Evolutionary conservation across 805 yeast genomes (phyloP).

Genomic region (Saccharomycopsis malanga): DNA sequence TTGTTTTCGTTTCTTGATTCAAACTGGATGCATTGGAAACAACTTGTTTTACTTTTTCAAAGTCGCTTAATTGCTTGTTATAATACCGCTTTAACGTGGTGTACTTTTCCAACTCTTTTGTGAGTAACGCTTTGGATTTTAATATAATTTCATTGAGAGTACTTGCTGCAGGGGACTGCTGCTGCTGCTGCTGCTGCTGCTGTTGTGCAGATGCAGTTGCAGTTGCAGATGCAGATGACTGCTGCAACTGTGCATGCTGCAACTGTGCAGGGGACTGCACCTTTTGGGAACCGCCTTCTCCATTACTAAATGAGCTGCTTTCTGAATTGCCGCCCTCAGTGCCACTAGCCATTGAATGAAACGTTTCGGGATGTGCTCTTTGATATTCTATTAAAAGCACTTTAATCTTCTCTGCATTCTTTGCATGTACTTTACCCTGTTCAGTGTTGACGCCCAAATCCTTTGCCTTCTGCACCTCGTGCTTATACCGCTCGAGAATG

Average conservation of each 20-base stretch:
- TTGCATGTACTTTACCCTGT: conserved; percentile 20
- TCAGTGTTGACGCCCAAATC: conserved; percentile 5
- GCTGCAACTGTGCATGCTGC: not conserved
- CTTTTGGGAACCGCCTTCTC: no score
- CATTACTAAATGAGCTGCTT: not conserved
- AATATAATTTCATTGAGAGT: not conserved
- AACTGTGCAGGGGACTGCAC: no score
- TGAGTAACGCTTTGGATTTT: not conserved
- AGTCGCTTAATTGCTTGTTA: not conserved
- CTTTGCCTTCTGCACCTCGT: conserved; percentile 12
- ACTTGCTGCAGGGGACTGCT: not conserved
- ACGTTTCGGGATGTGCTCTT: conserved; percentile 4
- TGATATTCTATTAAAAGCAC: conserved; percentile 11
- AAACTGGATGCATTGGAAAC: not conserved
- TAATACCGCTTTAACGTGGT: not conserved
- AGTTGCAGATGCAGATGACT: not conserved
- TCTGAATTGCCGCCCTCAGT: not conserved
- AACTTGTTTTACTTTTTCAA: not conserved
- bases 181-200: not conserved
- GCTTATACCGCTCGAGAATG: conserved; percentile 17
- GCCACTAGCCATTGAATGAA: not conserved
- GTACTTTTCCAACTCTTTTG: conserved; percentile 6
- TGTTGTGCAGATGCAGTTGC: not conserved
- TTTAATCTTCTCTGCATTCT: conserved; percentile 14
- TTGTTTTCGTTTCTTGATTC: not conserved